Evolutionary conservation across 257 asterid genomes (phyloP).

Genomic region (Pogostemon cablin): DNA sequence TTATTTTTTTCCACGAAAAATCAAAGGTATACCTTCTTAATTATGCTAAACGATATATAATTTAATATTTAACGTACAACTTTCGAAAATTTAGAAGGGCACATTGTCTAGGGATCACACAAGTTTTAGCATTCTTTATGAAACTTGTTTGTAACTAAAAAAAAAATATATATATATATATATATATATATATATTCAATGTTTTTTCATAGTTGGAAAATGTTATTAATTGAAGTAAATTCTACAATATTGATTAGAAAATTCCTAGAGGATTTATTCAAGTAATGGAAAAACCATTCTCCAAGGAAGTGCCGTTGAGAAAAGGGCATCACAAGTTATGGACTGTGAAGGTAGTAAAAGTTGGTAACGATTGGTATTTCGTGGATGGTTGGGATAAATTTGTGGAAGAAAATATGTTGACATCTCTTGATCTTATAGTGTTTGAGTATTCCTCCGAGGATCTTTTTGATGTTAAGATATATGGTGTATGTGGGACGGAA

Average conservation of each 20-base stretch:
- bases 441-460: neutral
- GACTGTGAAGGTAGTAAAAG: neutral
- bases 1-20: too few relatives aligned
- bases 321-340: slow-evolving; percentile 1
- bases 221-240: too few relatives aligned
- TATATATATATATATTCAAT: too few relatives aligned
- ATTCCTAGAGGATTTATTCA: slow-evolving; percentile 5
- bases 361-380: slow-evolving; percentile 9
- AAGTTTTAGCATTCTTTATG: too few relatives aligned
- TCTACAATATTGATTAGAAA: neutral
- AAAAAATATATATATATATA: too few relatives aligned
- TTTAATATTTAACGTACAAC: too few relatives aligned
- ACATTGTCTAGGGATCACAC: too few relatives aligned
- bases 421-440: slow-evolving; percentile 1
- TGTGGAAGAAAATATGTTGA: neutral
- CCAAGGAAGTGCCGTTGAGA: neutral
- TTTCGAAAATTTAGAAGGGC: too few relatives aligned
- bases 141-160: too few relatives aligned
- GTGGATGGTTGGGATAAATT: slow-evolving; percentile 21
- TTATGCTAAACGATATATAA: too few relatives aligned
- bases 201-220: too few relatives aligned
- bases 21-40: too few relatives aligned
- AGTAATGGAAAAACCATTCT: neutral
- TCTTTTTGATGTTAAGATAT: neutral
- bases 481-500: neutral